These are phyloP conservation scores for Gentiana dahurica DNA, from an alignment of 257 asterid genomes.

Conservation along the genomic window DNA sequence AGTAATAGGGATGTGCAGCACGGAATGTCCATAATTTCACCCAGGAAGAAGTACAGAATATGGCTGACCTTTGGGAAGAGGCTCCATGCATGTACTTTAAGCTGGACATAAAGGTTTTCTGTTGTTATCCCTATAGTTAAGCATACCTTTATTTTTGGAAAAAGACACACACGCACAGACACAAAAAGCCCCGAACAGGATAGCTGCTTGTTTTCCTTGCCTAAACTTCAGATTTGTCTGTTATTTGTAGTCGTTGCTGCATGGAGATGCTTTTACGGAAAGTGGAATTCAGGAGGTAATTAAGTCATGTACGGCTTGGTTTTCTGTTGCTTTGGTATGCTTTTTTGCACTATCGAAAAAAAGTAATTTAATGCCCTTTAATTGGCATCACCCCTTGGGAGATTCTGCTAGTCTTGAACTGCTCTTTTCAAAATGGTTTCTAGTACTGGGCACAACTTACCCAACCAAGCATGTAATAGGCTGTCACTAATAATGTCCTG, in stretches of 20 bases:
- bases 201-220: not conserved
- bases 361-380: no score
- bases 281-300: conserved; percentile 91
- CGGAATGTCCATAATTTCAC: conserved; percentile 91
- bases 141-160: no score
- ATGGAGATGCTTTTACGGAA: conserved; percentile 72
- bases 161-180: not conserved
- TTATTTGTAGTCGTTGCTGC: conserved; percentile 57
- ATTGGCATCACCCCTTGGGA: no score
- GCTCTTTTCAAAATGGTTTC: no score
- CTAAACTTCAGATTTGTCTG: not conserved
- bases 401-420: no score
- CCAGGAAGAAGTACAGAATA: conserved; percentile 54
- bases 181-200: not conserved
- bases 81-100: conserved; percentile 75
- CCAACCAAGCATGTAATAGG: no score
- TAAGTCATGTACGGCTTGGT: conserved; percentile 8
- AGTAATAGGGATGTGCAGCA: conserved; percentile 92
- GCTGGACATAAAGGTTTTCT: conserved; percentile 68
- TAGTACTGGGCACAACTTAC: no score
- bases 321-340: no score
- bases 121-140: not conserved
- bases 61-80: conserved; percentile 92
- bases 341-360: no score
- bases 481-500: no score